phyloP scores from a whole-genome alignment of 2,329 filamentous ascomycete genomes.

The Fonsecaea pedrosoi region DNA sequence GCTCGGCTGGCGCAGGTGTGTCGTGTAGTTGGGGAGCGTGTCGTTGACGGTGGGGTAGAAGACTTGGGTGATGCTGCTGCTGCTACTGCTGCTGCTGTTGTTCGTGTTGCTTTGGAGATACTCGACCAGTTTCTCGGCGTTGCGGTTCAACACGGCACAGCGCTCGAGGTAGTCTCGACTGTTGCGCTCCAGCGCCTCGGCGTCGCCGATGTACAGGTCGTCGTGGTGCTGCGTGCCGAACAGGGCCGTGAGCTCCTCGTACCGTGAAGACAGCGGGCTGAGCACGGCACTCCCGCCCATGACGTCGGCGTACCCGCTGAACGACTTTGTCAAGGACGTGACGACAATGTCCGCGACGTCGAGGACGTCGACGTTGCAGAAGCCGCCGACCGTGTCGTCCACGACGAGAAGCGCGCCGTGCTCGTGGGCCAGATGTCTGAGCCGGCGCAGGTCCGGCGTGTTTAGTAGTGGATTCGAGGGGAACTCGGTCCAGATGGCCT shows the following conservation, averaged over 20 bases:
- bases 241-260: slow-evolving; percentile 46
- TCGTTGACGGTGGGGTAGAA: slow-evolving; percentile 37
- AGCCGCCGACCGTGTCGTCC: slow-evolving; percentile 49
- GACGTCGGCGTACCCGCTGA: slow-evolving; percentile 63
- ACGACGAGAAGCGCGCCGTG: slow-evolving; percentile 45
- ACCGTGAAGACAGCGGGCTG: slow-evolving; percentile 55
- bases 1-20: slow-evolving; percentile 39
- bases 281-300: slow-evolving; percentile 61
- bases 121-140: slow-evolving; percentile 37
- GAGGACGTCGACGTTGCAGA: slow-evolving; percentile 55
- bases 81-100: slow-evolving; percentile 18
- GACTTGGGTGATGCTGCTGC: slow-evolving; percentile 36
- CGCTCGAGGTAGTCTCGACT: slow-evolving; percentile 39
- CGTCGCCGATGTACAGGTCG: slow-evolving; percentile 40
- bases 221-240: slow-evolving; percentile 36
- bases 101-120: slow-evolving; percentile 34
- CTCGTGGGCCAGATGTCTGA: slow-evolving; percentile 51
- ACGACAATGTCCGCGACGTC: slow-evolving; percentile 57
- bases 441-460: slow-evolving; percentile 50
- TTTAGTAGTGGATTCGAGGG: slow-evolving; percentile 57
- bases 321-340: slow-evolving; percentile 64
- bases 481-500: slow-evolving; percentile 54
- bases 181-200: slow-evolving; percentile 38
- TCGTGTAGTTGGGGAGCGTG: slow-evolving; percentile 34
- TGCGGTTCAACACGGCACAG: slow-evolving; percentile 37